A percentile compares a stretch with the other conserved stretches of the same genome.
Evolutionary conservation across 352 stramenopile species (phyloP).

Genomic region (Phytophthora hybrid): DNA sequence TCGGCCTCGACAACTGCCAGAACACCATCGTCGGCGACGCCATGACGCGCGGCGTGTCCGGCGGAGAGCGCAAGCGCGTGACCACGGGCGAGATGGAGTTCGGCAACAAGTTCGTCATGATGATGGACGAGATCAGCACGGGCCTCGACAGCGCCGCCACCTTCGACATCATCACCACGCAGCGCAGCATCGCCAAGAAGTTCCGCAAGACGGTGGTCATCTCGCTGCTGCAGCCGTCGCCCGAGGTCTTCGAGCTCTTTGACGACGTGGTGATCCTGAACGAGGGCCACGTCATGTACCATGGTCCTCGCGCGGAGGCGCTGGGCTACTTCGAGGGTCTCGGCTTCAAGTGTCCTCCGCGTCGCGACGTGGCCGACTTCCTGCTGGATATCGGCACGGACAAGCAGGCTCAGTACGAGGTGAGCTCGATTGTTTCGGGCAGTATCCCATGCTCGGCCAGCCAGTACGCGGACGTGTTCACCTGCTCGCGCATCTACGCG

Average conservation of each 20-base stretch:
- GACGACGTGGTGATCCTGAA: conserved; percentile 95
- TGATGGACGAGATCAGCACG: conserved; percentile 88
- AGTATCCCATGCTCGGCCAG: conserved; percentile 26
- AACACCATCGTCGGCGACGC: conserved; percentile 72
- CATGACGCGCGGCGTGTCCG: conserved; percentile 74
- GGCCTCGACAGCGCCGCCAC: conserved; percentile 70
- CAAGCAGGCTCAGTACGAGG: conserved; percentile 46
- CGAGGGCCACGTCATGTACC: conserved; percentile 91
- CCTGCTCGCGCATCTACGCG: conserved; percentile 20
- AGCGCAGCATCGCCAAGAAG: conserved; percentile 57
- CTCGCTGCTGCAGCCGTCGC: conserved; percentile 90
- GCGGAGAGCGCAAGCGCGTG: conserved; percentile 79
- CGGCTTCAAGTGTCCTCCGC: conserved; percentile 43
- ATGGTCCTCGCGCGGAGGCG: conserved; percentile 60
- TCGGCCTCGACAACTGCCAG: conserved; percentile 61
- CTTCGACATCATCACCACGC: conserved; percentile 69
- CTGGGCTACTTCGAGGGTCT: conserved; percentile 76
- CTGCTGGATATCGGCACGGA: conserved; percentile 7
- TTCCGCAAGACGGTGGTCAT: conserved; percentile 71
- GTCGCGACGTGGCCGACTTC: conserved; percentile 11
- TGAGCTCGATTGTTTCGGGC: not conserved
- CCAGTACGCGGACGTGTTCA: conserved; percentile 38
- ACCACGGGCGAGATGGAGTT: conserved; percentile 86
- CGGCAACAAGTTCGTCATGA: conserved; percentile 76
- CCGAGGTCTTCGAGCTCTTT: conserved; percentile 94